Conservation (phyloP, 2,329 filamentous ascomycete genomes). For the Xylariales sp. region DNA sequence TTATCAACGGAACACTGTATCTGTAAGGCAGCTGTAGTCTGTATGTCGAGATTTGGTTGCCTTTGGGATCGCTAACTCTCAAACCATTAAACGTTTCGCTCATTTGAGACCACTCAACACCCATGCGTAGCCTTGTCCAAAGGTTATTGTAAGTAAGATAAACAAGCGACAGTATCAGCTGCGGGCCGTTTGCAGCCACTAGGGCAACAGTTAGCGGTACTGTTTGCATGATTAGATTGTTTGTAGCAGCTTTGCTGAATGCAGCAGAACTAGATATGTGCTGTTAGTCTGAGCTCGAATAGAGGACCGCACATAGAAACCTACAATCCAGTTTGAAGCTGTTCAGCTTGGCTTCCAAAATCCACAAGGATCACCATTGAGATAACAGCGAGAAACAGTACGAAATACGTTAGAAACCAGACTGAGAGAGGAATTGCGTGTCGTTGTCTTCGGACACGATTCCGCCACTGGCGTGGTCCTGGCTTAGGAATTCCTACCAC, state of each 20-base stretch:
- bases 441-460: conserved; percentile 4
- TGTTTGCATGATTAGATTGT: not conserved
- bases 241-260: conserved; percentile 5
- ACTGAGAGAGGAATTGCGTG: conserved; percentile 7
- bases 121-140: conserved; percentile 36
- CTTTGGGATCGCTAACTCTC: conserved; percentile 27
- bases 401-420: not conserved
- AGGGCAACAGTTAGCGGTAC: conserved; percentile 10
- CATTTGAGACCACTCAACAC: conserved; percentile 35
- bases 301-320: too few species aligned
- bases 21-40: conserved; percentile 35
- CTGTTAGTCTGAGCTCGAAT: too few species aligned
- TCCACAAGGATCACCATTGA: too few species aligned
- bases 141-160: conserved; percentile 36
- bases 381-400: too few species aligned
- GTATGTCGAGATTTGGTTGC: conserved; percentile 29
- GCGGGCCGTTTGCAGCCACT: conserved; percentile 30
- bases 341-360: too few species aligned
- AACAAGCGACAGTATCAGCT: conserved; percentile 32
- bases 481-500: conserved; percentile 4
- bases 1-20: conserved; percentile 32
- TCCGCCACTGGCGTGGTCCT: conserved; percentile 10
- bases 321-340: too few species aligned
- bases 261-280: not conserved
- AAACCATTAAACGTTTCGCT: conserved; percentile 22